Percentiles rank a stretch among this genome's conserved stretches.
These are phyloP conservation scores for Solanum gandarillasii DNA, from an alignment of 257 asterid genomes.

Conservation along the genomic window DNA sequence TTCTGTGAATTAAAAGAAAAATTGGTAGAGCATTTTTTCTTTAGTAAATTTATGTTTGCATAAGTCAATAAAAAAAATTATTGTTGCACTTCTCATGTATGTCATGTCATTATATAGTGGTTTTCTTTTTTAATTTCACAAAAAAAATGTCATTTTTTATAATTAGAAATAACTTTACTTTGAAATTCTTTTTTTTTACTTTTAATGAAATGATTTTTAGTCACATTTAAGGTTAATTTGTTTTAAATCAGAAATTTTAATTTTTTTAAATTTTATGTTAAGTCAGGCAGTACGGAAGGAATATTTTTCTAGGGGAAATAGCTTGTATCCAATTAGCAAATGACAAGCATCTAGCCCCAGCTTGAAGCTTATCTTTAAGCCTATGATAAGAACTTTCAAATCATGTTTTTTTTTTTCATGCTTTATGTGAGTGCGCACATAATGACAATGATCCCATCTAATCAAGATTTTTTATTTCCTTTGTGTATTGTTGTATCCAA, in stretches of 20 bases:
- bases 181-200: background rate
- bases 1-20: background rate
- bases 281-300: background rate
- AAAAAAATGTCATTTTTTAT: background rate
- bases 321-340: background rate
- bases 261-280: background rate
- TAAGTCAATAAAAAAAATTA: background rate
- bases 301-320: background rate
- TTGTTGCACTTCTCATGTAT: background rate
- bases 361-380: background rate
- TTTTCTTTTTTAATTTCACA: background rate
- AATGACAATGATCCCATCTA: background rate
- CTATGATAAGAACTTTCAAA: background rate
- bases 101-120: background rate
- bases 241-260: background rate
- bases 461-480: background rate
- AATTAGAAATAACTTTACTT: background rate
- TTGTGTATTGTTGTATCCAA: background rate
- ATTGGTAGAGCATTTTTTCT: rapidly evolving
- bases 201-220: background rate
- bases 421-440: background rate
- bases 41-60: background rate
- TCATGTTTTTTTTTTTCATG: background rate
- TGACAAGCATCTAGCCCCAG: background rate
- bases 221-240: background rate